These are phyloP conservation scores for Infundibulicybe gibba DNA, from an alignment of 768 basidiomycete genomes.

Conservation along the genomic window DNA sequence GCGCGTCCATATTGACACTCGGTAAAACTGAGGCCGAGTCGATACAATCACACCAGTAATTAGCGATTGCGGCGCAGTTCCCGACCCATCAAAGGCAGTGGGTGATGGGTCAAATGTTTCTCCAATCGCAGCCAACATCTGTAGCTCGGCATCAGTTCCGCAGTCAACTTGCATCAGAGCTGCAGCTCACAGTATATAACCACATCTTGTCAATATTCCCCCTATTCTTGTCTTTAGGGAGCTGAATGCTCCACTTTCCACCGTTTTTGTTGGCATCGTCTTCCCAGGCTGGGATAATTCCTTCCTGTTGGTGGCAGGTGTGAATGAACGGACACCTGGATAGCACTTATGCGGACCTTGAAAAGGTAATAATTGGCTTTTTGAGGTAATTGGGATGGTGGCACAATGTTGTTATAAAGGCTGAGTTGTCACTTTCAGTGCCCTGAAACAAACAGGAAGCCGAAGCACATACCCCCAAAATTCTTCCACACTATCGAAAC, in stretches of 20 bases:
- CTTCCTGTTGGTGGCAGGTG: slow-evolving; percentile 53
- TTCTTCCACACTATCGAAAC: slow-evolving; percentile 95
- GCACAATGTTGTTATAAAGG: slow-evolving; percentile 95
- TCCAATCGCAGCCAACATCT: slow-evolving; percentile 99
- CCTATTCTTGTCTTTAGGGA: slow-evolving; percentile 94
- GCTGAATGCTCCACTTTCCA: slow-evolving; percentile 98
- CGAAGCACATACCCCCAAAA: slow-evolving; percentile 86
- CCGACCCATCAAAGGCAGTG: slow-evolving; percentile 39
- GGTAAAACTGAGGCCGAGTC: slow-evolving; percentile 91
- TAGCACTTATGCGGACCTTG: slow-evolving; percentile 55
- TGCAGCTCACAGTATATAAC: slow-evolving; percentile 81
- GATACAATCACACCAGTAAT: slow-evolving; percentile 96
- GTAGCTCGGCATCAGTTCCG: slow-evolving; percentile 7
- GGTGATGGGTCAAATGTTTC: slow-evolving; percentile 96
- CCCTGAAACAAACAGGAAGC: slow-evolving; percentile 4
- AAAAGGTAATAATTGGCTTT: slow-evolving; percentile 99
- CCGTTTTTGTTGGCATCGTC: slow-evolving; percentile 96
- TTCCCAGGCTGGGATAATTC: slow-evolving; percentile 97
- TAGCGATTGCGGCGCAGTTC: slow-evolving; percentile 49
- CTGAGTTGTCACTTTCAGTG: slow-evolving; percentile 34
- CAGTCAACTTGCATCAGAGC: background rate
- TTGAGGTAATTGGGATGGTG: slow-evolving; percentile 86
- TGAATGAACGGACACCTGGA: background rate
- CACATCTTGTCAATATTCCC: slow-evolving; percentile 89
- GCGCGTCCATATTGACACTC: slow-evolving; percentile 97